Conservation (phyloP, 768 basidiomycete species). For the Serpula lacrymans region DNA sequence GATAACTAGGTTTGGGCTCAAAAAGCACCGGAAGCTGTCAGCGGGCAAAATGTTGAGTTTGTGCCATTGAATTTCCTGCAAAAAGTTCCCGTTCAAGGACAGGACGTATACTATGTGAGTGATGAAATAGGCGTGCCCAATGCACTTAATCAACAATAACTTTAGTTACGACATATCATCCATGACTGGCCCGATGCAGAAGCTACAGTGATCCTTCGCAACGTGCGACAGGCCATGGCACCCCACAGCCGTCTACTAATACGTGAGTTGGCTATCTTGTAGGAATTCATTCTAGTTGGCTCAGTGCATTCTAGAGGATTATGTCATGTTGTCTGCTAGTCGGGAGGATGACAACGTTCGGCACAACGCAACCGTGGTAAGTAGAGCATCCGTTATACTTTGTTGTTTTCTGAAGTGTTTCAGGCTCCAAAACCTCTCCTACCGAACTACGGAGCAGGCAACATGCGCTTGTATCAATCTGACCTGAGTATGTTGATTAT, state of each 20-base stretch:
- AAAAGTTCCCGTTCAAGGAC: slow-evolving; percentile 8
- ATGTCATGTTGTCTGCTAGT: not conserved
- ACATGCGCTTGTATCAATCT: slow-evolving; percentile 6
- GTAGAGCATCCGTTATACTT: too few relatives aligned
- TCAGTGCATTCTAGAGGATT: not conserved
- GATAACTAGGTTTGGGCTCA: slow-evolving; percentile 1
- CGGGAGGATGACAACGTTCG: not conserved
- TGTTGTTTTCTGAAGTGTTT: not conserved
- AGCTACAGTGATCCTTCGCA: slow-evolving; percentile 8
- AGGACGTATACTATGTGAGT: slow-evolving; percentile 19
- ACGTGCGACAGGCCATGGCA: slow-evolving; percentile 12
- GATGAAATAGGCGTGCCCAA: not conserved
- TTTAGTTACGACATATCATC: slow-evolving; percentile 7
- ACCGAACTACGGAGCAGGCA: slow-evolving; percentile 13
- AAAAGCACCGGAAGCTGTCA: slow-evolving; percentile 6
- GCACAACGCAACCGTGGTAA: too few relatives aligned
- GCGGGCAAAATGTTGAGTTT: slow-evolving; percentile 8
- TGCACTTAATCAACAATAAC: not conserved
- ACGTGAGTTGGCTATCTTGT: slow-evolving; percentile 7
- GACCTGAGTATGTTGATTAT: slow-evolving; percentile 13
- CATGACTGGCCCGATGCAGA: slow-evolving; percentile 18
- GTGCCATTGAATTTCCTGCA: slow-evolving; percentile 16
- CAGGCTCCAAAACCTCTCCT: slow-evolving; percentile 15
- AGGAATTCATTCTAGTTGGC: not conserved
- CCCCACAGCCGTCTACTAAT: slow-evolving; percentile 13